Base-by-base conservation (phyloP, 768 basidiomycete species). In the Psilocybe cyanescens region DNA sequence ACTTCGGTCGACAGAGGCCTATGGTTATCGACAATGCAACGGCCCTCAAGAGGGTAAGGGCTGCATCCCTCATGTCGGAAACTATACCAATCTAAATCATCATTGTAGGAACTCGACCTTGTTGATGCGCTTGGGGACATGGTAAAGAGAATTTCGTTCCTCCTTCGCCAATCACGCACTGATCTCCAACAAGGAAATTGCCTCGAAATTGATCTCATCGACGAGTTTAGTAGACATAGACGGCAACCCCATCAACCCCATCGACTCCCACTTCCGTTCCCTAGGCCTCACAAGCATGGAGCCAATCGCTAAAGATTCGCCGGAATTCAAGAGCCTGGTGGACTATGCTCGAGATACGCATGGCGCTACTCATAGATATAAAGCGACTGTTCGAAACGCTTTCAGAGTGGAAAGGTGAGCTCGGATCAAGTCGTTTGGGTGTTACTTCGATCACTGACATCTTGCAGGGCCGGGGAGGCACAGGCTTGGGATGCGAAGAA, bases 121-220 rank as follows among this genome's bases (percentile, higher is more conserved):
- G 60, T 62, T 14, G 60, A 62, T 8, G 60, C 60, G 6, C 60
- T 62, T 16, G 60, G 60, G 16, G 60, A 62, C 50, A 62, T 62
- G 60, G 59, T 60, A 55, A 16, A 37, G 30, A 28, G 12, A 3
- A 8, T 3, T 14, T 35, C 31, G 7, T n/a, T 2, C 48, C 17
- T n/a, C 8, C 48, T 33, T 37, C n/a, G 19, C 12, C 28, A 2
- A 14, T 2, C 19, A 17, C 6, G 11, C 17, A 57, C 30, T 45
- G 19, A 29, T 49, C 29, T 35, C n/a, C 8, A 51, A 19, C 8
- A 46, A 60, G 59, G 60, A 62, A 62, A 50, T 62, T 44, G 49
- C 60, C 8, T 62, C 60, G 7, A 62, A 62, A 46, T 35, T 62
- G 29, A 57, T 62, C 9, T 52, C 48, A 31, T 62, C 60, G 8